Percentiles rank a stretch among this genome's conserved stretches.
These are phyloP conservation scores for Oryza punctata DNA, from an alignment of 176 grass and related monocot species.

Conservation along the genomic window DNA sequence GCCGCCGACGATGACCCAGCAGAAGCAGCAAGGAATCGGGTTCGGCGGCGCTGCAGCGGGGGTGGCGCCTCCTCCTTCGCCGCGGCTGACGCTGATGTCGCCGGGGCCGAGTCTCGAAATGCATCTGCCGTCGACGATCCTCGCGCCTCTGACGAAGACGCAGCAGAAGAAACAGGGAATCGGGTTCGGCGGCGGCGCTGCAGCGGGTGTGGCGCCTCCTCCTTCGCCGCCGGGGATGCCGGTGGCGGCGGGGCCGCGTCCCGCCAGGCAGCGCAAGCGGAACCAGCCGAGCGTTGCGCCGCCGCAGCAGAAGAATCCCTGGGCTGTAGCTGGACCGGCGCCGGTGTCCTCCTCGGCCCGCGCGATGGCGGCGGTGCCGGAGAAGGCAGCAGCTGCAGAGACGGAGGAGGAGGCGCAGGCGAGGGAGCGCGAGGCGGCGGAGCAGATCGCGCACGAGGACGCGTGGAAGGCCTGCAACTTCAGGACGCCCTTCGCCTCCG, in stretches of 20 bases:
- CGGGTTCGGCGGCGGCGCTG: background rate
- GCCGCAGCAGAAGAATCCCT: background rate
- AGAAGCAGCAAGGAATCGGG: background rate
- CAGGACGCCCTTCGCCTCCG: constrained; percentile 59
- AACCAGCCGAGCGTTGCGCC: background rate
- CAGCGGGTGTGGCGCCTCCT: too few species aligned
- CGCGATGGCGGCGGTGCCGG: background rate
- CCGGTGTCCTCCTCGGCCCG: background rate
- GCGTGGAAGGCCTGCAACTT: constrained; percentile 57
- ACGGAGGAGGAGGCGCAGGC: background rate
- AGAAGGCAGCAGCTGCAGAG: too few species aligned
- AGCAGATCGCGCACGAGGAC: constrained; percentile 62
- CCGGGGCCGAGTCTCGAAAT: too few species aligned
- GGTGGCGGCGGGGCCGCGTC: too few species aligned
- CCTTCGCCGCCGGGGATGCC: too few species aligned
- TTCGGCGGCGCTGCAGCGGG: background rate
- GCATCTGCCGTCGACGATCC: too few species aligned
- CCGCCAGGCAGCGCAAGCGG: background rate
- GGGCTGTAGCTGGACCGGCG: background rate
- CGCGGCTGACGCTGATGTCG: too few species aligned
- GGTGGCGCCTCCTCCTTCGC: too few species aligned
- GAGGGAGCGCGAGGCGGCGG: constrained; percentile 41
- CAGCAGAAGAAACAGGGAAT: background rate
- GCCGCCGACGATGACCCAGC: background rate
- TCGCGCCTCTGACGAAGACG: too few species aligned